Percentiles rank a stretch among this genome's conserved stretches.
Evolutionary conservation across 495 filamentous ascomycete species (phyloP).

Genomic region (Pyrenula aspistea): DNA sequence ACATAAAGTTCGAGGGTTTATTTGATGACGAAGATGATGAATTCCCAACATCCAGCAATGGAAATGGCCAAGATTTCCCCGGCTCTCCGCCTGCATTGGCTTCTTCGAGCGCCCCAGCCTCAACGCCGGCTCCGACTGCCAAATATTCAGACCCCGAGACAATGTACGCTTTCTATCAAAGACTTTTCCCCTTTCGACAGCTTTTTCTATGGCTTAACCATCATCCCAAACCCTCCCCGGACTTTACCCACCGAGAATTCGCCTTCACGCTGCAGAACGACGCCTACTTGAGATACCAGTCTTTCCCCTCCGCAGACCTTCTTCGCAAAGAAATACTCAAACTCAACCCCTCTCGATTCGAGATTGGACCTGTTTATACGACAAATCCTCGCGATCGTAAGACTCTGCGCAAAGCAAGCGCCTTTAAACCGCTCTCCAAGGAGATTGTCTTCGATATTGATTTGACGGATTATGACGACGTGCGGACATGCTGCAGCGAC

Average conservation of each 20-base stretch:
- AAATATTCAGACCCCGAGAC: slow-evolving; percentile 58
- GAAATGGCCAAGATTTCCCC: slow-evolving; percentile 26
- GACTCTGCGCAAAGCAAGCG: slow-evolving; percentile 41
- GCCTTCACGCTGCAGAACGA: slow-evolving; percentile 85
- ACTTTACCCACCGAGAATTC: slow-evolving; percentile 91
- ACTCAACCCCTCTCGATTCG: slow-evolving; percentile 84
- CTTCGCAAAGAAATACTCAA: slow-evolving; percentile 83
- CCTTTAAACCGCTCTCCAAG: slow-evolving; percentile 70
- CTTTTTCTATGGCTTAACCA: slow-evolving; percentile 99
- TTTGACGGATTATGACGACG: slow-evolving; percentile 95
- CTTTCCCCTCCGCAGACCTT: slow-evolving; percentile 77
- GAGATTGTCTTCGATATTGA: slow-evolving; percentile 99
- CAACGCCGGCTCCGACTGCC: slow-evolving; percentile 12
- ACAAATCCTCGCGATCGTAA: slow-evolving; percentile 93
- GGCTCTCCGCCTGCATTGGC: slow-evolving; percentile 28
- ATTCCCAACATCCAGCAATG: slow-evolving; percentile 47
- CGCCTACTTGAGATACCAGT: slow-evolving; percentile 83
- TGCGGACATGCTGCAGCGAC: slow-evolving; percentile 86
- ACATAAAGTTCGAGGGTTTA: slow-evolving; percentile 68
- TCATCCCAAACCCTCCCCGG: slow-evolving; percentile 66
- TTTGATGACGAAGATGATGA: slow-evolving; percentile 75
- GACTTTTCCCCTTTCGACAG: slow-evolving; percentile 88
- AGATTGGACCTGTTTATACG: slow-evolving; percentile 91
- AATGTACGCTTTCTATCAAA: slow-evolving; percentile 87
- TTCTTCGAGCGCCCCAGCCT: neutral